Evolutionary conservation across 1,284 basidiomycete species (phyloP).

Genomic region (Melampsora larici-populina): DNA sequence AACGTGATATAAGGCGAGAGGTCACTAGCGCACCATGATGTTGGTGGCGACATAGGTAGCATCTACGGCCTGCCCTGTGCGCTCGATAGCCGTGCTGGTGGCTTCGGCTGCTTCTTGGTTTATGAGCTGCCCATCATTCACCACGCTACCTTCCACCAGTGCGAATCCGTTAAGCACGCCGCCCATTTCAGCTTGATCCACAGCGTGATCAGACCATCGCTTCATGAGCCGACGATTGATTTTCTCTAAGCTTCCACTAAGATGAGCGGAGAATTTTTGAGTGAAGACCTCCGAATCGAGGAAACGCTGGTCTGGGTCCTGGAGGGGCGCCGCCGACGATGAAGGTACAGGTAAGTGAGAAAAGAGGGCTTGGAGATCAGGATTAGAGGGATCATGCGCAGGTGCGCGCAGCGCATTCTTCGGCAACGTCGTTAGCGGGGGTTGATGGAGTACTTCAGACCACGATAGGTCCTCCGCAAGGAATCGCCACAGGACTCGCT

Average conservation of each 20-base stretch:
- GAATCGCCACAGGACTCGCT: slow-evolving; percentile 92
- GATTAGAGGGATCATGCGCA: slow-evolving; percentile 85
- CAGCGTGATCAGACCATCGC: slow-evolving; percentile 85
- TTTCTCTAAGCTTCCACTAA: slow-evolving; percentile 89
- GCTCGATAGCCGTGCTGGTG: slow-evolving; percentile 76
- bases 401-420: slow-evolving; percentile 95
- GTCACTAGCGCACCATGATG: slow-evolving; percentile 63
- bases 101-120: slow-evolving; percentile 57
- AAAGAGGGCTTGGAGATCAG: slow-evolving; percentile 70
- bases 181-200: slow-evolving; percentile 90
- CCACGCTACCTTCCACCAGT: slow-evolving; percentile 65
- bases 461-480: slow-evolving; percentile 92
- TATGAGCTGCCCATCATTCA: slow-evolving; percentile 43
- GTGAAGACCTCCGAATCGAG: slow-evolving; percentile 95
- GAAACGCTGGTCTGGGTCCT: slow-evolving; percentile 87
- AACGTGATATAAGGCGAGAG: not conserved
- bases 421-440: slow-evolving; percentile 81
- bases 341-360: slow-evolving; percentile 76
- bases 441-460: slow-evolving; percentile 88
- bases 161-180: slow-evolving; percentile 94
- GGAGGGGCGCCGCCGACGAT: slow-evolving; percentile 70
- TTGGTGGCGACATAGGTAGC: slow-evolving; percentile 89
- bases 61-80: slow-evolving; percentile 92
- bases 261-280: slow-evolving; percentile 87
- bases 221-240: slow-evolving; percentile 86